A percentile compares a stretch with the other conserved stretches of the same genome.
These are phyloP conservation scores for Puccinellia tenuiflora DNA, from an alignment of 176 grass and related monocot genomes.

Conservation along the genomic window DNA sequence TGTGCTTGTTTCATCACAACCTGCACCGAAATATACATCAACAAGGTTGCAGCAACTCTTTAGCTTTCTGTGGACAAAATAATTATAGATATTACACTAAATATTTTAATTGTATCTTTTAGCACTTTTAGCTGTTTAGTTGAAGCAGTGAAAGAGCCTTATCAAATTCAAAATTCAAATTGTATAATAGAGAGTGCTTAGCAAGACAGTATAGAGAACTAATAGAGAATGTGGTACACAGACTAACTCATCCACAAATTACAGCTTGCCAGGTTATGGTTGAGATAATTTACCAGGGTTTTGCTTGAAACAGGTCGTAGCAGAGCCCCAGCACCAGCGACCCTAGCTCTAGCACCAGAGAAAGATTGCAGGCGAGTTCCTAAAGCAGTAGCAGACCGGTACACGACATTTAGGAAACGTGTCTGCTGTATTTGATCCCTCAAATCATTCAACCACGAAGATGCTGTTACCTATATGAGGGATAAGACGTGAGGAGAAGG, in stretches of 20 bases:
- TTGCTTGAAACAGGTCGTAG: slow-evolving; percentile 82
- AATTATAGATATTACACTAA: slow-evolving; percentile 1
- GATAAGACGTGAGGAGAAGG: slow-evolving; percentile 14
- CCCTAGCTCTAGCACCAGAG: slow-evolving; percentile 79
- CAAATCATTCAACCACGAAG: slow-evolving; percentile 98
- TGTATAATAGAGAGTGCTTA: not conserved
- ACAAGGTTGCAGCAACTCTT: not conserved
- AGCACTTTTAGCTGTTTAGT: slow-evolving; percentile 10
- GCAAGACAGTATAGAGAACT: not conserved
- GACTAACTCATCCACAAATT: slow-evolving; percentile 16
- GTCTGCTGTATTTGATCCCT: slow-evolving; percentile 95
- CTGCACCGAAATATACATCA: slow-evolving; percentile 34
- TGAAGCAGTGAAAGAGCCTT: slow-evolving; percentile 3
- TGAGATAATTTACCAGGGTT: slow-evolving; percentile 70
- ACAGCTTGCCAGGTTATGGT: slow-evolving; percentile 13
- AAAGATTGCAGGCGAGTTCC: slow-evolving; percentile 78
- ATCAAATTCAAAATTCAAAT: not conserved
- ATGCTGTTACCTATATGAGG: slow-evolving; percentile 80
- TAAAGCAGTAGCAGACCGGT: slow-evolving; percentile 90
- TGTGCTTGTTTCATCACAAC: slow-evolving; percentile 90
- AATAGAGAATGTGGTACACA: not conserved
- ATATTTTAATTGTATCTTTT: slow-evolving; percentile 4
- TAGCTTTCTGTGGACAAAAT: not conserved
- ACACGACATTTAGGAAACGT: slow-evolving; percentile 89
- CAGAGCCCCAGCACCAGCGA: slow-evolving; percentile 81